phyloP scores from a whole-genome alignment of 257 asterid species.

The Salvia rosmarinus region DNA sequence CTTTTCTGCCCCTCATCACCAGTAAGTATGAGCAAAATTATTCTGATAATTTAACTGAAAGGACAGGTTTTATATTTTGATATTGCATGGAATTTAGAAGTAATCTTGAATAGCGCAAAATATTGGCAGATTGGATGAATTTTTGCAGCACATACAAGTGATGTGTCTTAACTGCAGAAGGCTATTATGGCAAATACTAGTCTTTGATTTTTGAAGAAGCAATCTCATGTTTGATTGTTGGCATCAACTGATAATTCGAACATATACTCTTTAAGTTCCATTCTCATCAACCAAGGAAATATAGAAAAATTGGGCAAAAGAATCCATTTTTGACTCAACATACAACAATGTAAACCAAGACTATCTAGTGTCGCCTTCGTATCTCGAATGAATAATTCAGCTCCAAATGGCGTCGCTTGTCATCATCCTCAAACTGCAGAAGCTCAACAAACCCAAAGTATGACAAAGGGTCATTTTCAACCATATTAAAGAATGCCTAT shows the following conservation, averaged over 20 bases:
- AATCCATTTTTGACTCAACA: background rate
- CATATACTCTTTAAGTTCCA: background rate
- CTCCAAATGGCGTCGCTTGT: slow-evolving; percentile 67
- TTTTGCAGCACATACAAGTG: background rate
- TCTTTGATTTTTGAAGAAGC: background rate
- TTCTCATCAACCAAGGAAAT: slow-evolving; percentile 18
- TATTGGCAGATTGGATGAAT: background rate
- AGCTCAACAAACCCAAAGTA: slow-evolving; percentile 21
- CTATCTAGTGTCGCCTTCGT: slow-evolving; percentile 35
- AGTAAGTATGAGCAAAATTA: background rate
- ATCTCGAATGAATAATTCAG: slow-evolving; percentile 70
- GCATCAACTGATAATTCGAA: background rate
- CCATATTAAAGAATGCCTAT: background rate
- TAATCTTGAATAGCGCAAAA: background rate
- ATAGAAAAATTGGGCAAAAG: slow-evolving; percentile 1
- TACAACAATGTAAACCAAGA: background rate
- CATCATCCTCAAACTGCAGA: slow-evolving; percentile 75
- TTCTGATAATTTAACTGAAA: background rate
- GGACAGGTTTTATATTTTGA: background rate
- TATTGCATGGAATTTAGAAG: background rate
- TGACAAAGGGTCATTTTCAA: slow-evolving; percentile 5
- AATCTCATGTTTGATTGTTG: background rate
- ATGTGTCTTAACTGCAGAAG: background rate
- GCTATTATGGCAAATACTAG: background rate
- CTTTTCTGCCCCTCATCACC: slow-evolving; percentile 17